Evolutionary conservation across 495 filamentous ascomycete genomes (phyloP), one percentile per base, ranked within the genome.

Genomic region (Neurospora tetrasperma): DNA sequence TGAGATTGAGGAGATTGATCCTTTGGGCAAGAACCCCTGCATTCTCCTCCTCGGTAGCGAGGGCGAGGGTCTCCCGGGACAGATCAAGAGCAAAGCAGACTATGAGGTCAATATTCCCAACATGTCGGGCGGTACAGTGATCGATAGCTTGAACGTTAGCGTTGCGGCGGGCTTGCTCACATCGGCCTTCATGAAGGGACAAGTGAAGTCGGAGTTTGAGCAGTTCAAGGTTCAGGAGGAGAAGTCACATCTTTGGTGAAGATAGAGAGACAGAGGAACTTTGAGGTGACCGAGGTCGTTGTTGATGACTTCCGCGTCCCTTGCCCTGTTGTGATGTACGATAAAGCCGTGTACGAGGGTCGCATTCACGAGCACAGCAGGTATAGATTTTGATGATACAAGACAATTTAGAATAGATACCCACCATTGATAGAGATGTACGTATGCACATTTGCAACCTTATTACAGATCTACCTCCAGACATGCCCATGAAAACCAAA

Each of bases 61-160:
- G 79, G 93, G 90, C 0, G 87, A 90, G 69, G 96, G 96, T 1
- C 79, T 99, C 42, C 82, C 84, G 23, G 77, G 79, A 69, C 86
- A 87, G 70, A 80, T 96, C 69, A 86, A 87, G 69, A 87, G 83
- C 48, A 84, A 88, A 73, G 91, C 92, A 0, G 89, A 96, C 72
- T 84, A 79, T 40, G 82, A 86, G 72, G 79, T 89, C n/a, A 85
- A 81, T 44, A 86, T 89, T 66, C 84, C 84, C n/a, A 84, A 84
- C 43, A 69, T 83, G 31, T 73, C 75, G 16, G 80, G 81, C 11
- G 74, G 80, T 8, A 74, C 72, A 23, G 84, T 82, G 16, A 84
- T 94, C 18, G 94, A 97, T 74, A 96, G 93, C 81, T 83, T 97
- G 77, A 97, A 97, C 78, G 94, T 97, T 5, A 91, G 91, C 75